A percentile compares a stretch with the other conserved stretches of the same genome.
These are phyloP conservation scores for Turritis glabra DNA, from an alignment of 345 rosid genomes.

Conservation along the genomic window DNA sequence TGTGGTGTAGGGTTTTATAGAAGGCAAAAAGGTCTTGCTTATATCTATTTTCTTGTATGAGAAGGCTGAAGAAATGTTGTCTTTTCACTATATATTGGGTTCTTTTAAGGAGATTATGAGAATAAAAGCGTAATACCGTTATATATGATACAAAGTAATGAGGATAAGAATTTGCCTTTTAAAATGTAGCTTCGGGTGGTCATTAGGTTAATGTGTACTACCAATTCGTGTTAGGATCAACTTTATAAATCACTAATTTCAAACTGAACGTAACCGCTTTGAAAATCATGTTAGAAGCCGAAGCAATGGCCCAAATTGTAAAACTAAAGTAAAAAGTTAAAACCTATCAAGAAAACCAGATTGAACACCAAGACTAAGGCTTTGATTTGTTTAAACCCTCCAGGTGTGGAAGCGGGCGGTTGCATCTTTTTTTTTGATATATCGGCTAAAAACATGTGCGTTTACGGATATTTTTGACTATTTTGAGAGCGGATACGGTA, in stretches of 20 bases:
- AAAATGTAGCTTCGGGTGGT: neutral
- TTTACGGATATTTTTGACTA: no score
- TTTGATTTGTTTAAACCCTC: neutral
- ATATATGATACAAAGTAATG: neutral
- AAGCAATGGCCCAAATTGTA: neutral
- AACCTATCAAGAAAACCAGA: neutral
- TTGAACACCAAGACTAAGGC: neutral
- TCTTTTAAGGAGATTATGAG: conserved; percentile 2
- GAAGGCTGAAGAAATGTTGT: conserved; percentile 30
- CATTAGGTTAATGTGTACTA: neutral
- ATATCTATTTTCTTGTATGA: conserved; percentile 38
- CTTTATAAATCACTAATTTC: neutral
- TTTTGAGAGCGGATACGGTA: no score
- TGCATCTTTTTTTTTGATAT: no score
- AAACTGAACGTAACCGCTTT: neutral
- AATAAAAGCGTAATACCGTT: conserved; percentile 20
- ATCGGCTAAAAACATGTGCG: no score
- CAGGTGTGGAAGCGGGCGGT: neutral
- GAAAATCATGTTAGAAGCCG: neutral
- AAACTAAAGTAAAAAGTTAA: neutral
- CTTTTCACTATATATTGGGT: conserved; percentile 2
- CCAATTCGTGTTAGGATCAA: neutral
- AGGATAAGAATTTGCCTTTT: neutral
- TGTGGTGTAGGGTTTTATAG: conserved; percentile 26
- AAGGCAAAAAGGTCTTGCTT: conserved; percentile 32